phyloP scores from a whole-genome alignment of 1,284 basidiomycete genomes.

The Pterulicium gracile region DNA sequence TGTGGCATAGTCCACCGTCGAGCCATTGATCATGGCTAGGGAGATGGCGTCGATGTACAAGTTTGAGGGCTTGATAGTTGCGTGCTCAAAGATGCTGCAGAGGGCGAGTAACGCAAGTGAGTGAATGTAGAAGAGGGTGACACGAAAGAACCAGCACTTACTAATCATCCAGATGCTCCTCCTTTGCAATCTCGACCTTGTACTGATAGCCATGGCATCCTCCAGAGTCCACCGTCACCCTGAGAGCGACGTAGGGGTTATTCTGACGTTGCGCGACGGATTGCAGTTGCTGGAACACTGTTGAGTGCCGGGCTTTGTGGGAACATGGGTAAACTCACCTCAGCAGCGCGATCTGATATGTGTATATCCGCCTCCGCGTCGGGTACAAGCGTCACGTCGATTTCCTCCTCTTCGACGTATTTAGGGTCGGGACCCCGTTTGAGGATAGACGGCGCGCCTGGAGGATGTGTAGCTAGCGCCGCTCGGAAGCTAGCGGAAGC shows the following conservation, averaged over 20 bases:
- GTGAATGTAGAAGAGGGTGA: constrained; percentile 4
- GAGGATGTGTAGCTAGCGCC: constrained; percentile 15
- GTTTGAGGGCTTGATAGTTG: constrained; percentile 56
- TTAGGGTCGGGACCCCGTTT: constrained; percentile 32
- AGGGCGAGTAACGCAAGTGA: constrained; percentile 2
- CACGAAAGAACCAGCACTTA: constrained; percentile 25
- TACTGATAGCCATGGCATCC: constrained; percentile 94
- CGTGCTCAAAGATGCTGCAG: constrained; percentile 54
- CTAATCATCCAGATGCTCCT: constrained; percentile 68
- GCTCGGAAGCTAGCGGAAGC: background rate
- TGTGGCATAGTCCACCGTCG: constrained; percentile 81
- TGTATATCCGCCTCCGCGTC: constrained; percentile 34
- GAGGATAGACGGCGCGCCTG: constrained; percentile 30
- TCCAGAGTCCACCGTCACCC: constrained; percentile 78
- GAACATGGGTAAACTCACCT: constrained; percentile 34
- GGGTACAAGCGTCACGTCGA: constrained; percentile 41
- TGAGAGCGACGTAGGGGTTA: constrained; percentile 51
- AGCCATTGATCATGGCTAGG: constrained; percentile 68
- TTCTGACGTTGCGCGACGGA: constrained; percentile 47
- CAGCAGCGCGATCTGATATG: constrained; percentile 62
- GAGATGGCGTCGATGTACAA: constrained; percentile 78
- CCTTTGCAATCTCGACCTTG: constrained; percentile 68
- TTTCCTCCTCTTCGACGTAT: constrained; percentile 41
- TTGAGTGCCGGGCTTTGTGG: background rate
- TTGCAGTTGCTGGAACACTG: constrained; percentile 47